Conservation (phyloP, 2,329 filamentous ascomycete species). For the Fusarium acutatum region DNA sequence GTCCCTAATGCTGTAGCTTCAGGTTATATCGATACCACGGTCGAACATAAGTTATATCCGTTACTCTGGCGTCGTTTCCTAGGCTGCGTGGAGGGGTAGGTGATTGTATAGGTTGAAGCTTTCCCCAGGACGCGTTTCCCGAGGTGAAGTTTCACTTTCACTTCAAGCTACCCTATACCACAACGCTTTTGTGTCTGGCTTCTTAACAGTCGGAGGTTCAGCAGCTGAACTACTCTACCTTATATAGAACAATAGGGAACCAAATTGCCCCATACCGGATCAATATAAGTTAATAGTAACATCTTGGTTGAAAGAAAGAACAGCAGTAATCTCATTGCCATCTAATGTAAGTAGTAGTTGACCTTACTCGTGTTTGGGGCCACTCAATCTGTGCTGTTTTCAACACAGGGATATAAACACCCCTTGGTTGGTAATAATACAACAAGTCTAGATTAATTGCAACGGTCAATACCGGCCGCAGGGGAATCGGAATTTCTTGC, state of each 20-base stretch:
- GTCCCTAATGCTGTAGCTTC: background rate
- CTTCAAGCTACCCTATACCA: slow-evolving; percentile 14
- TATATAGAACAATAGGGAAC: background rate
- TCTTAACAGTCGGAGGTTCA: background rate
- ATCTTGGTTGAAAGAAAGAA: background rate
- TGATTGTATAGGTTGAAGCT: background rate
- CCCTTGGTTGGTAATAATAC: too few species aligned
- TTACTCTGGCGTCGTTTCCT: background rate
- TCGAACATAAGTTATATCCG: background rate
- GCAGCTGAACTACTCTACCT: background rate
- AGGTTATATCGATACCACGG: background rate
- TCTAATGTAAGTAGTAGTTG: too few species aligned
- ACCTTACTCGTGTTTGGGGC: background rate
- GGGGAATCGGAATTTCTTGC: background rate
- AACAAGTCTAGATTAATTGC: background rate
- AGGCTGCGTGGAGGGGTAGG: background rate
- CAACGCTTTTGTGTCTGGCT: background rate
- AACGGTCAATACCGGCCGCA: background rate
- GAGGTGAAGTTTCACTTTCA: background rate
- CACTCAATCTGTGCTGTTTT: background rate
- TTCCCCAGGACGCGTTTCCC: background rate
- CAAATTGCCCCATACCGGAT: too few species aligned
- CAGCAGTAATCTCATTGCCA: background rate
- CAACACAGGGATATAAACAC: background rate
- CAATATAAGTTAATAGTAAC: background rate